Base-by-base conservation (phyloP, 139 green algal species). In the Spirogloea muscicola region DNA sequence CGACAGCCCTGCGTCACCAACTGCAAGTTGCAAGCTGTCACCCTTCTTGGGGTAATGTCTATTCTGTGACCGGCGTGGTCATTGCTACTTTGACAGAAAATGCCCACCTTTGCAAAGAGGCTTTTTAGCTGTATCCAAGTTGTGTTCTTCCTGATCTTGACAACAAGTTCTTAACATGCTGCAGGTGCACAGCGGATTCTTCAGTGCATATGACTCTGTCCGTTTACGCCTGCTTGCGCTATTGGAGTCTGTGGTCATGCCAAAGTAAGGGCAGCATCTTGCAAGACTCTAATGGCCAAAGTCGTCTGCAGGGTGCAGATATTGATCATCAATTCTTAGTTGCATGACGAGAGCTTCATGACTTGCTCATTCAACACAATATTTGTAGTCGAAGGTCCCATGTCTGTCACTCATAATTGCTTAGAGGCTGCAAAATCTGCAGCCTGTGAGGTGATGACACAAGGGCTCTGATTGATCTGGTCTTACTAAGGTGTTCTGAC, bases 171-270 rank as follows among this genome's bases (percentile, higher is more conserved):
- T n/a, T n/a, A n/a, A n/a, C n/a, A n/a, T n/a, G n/a, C n/a, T n/a
- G n/a, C 60, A 69, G 67, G 67, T 68, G 37, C 67, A 76, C 39
- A 29, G 49, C 18, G 67, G 67, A 27, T 76, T 76, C 38, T 33
- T 67, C n/a, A 67, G 25, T 34, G 67, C 67, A 9, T 76, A 76
- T 21, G 67, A 76, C 38, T 68, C 67, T 39, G 52, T 76, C 10
- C 51, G 67, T 13, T 25, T 18, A 18, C 67, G 67, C 39, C 49
- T 76, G 27, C 16, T 40, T 25, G 37, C 60, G 16, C 18, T 69
- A 18, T 37, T 69, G 9, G 21, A 18, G 18, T 7, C 37, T 21
- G n/a, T 69, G 38, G 51, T 25, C 34, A 39, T 55, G 27, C 57
- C 57, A 27, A 42, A 64, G 33, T 34, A 34, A 21, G 43, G 10